Percentiles rank a stretch among this genome's conserved stretches.
Evolutionary conservation across 441 rosid genomes (phyloP).

Genomic region (Iberis amara): DNA sequence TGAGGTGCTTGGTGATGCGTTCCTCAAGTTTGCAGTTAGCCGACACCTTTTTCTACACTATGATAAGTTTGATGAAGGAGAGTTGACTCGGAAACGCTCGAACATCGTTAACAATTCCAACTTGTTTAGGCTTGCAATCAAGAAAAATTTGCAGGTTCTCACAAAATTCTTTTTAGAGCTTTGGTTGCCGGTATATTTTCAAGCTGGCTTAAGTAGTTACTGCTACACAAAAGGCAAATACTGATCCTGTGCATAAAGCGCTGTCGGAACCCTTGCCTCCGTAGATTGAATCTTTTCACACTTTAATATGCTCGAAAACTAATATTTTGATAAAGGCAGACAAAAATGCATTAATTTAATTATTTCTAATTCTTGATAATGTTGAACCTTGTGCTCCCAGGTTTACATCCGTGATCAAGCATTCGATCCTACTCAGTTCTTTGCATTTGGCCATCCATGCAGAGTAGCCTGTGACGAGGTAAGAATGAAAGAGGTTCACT

Average conservation of each 20-base stretch:
- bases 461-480: conserved; percentile 51
- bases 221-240: conserved; percentile 8
- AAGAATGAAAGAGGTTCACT: conserved; percentile 44
- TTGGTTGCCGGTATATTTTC: conserved; percentile 18
- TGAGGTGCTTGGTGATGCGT: conserved; percentile 89
- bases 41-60: conserved; percentile 75
- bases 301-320: background rate
- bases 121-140: conserved; percentile 61
- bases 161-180: conserved; percentile 11
- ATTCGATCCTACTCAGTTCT: conserved; percentile 79
- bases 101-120: conserved; percentile 73
- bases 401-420: conserved; percentile 86
- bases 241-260: conserved; percentile 12
- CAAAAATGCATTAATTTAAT: too few species aligned
- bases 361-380: background rate
- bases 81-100: conserved; percentile 81
- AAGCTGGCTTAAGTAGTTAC: conserved; percentile 13
- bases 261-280: conserved; percentile 18
- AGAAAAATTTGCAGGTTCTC: conserved; percentile 67
- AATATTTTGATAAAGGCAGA: conserved; percentile 2
- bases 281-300: conserved; percentile 5
- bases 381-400: conserved; percentile 37
- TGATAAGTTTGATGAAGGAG: conserved; percentile 82
- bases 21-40: conserved; percentile 85
- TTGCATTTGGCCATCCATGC: conserved; percentile 75